Conservation (phyloP, 2,329 filamentous ascomycete species). For the Colletotrichum limetticola region DNA sequence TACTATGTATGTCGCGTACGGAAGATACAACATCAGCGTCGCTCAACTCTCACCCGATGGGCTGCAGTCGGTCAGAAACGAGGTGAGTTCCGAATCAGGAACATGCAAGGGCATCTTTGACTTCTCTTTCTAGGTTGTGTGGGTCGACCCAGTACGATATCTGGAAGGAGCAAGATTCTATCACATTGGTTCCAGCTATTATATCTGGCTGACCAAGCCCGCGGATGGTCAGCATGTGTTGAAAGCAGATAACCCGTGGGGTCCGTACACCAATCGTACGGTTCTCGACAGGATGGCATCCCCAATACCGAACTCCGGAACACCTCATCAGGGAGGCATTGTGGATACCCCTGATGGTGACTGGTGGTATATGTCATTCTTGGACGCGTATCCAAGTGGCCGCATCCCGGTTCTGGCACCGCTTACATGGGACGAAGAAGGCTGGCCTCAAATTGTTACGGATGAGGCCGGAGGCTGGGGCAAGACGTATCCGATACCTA, state of each 20-base stretch:
- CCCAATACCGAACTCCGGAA: slow-evolving; percentile 51
- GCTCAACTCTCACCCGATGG: slow-evolving; percentile 27
- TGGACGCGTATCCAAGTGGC: slow-evolving; percentile 64
- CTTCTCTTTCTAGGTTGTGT: slow-evolving; percentile 1
- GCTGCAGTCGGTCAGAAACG: slow-evolving; percentile 6
- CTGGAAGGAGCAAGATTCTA: slow-evolving; percentile 65
- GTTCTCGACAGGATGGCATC: slow-evolving; percentile 47
- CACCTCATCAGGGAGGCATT: slow-evolving; percentile 65
- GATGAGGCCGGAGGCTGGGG: slow-evolving; percentile 56
- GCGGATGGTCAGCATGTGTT: slow-evolving; percentile 57
- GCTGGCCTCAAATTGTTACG: slow-evolving; percentile 56
- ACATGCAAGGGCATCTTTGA: not conserved
- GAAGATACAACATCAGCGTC: slow-evolving; percentile 40
- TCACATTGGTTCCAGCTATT: slow-evolving; percentile 63
- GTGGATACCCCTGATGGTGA: slow-evolving; percentile 61
- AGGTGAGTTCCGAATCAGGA: not conserved
- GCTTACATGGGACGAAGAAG: slow-evolving; percentile 55
- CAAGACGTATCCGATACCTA: slow-evolving; percentile 47
- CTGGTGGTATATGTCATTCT: slow-evolving; percentile 69
- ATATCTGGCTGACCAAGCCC: slow-evolving; percentile 59
- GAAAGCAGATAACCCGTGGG: slow-evolving; percentile 57
- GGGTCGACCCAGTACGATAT: slow-evolving; percentile 15
- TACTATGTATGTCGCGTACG: slow-evolving; percentile 54
- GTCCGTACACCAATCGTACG: slow-evolving; percentile 57
- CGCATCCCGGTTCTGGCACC: slow-evolving; percentile 67